Evolutionary conservation across 139 green algal species (phyloP), one percentile per base, ranked within the genome.

Genomic region (Micractinium sp.): DNA sequence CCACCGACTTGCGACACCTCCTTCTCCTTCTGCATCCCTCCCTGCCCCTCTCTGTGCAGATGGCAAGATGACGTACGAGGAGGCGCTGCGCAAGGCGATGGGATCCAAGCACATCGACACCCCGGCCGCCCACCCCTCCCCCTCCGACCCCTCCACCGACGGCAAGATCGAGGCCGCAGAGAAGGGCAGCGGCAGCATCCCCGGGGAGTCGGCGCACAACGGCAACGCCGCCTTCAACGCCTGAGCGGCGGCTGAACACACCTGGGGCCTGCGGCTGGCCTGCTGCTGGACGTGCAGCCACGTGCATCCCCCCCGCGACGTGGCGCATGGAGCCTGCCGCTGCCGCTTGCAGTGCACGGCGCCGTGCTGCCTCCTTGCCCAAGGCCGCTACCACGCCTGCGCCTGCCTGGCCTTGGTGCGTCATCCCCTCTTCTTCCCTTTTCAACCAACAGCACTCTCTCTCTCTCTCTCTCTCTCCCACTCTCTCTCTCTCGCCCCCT

Each of bases 71-170:
- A 74, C 23, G 9, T 85, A 85, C 56, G 31, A 85, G 0, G 56
- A 27, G 0, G 81, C 81, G 31, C 31, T 85, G 56, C 47, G n/a
- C 23, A 85, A 85, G 56, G 81, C 81, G 29, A 74, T 85, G 53
- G 81, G 81, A 31, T 85, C 81, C 81, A 85, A 85, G 81, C 47
- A 74, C 31, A 85, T 60, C 18, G 41, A n/a, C 41, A 47, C 9
- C 41, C 73, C n/a, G 12, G 73, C 5, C 3, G 27, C 73, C 73
- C 20, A 27, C 63, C 27, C 31, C 2, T 53, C 56, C 31, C 18
- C 53, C 81, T 41, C 53, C 81, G 14, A 16, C 31, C 20, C 60
- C 31, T 31, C 81, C 53, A 66, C 9, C 38, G 78, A 83, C 25
- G 33, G n/a, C 53, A 85, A 85, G 56, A 56, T 85, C 53, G 81